Evolutionary conservation across 352 stramenopile genomes (phyloP).

Genomic region (Plasmopara viticola): DNA sequence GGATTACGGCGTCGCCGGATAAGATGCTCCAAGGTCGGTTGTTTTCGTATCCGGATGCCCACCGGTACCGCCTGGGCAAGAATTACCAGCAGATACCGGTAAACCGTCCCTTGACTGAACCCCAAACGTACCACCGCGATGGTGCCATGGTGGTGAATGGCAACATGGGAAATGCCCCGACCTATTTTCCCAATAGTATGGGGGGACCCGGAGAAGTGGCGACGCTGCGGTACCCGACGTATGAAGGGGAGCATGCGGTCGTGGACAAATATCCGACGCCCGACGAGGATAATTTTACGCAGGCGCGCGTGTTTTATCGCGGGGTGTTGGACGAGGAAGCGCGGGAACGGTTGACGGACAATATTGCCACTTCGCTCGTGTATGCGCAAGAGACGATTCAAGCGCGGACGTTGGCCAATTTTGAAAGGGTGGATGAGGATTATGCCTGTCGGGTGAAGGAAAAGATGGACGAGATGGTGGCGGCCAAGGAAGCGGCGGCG

Average conservation of each 20-base stretch:
- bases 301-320: slow-evolving; percentile 61
- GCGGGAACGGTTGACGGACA: slow-evolving; percentile 56
- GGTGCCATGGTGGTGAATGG: slow-evolving; percentile 51
- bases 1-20: slow-evolving; percentile 81
- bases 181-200: slow-evolving; percentile 77
- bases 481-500: slow-evolving; percentile 13
- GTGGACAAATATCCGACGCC: slow-evolving; percentile 46
- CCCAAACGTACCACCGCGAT: slow-evolving; percentile 69
- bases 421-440: slow-evolving; percentile 27
- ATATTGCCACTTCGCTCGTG: slow-evolving; percentile 63
- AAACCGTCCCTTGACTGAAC: slow-evolving; percentile 67
- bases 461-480: slow-evolving; percentile 33
- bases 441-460: slow-evolving; percentile 28
- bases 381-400: slow-evolving; percentile 34
- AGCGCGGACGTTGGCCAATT: slow-evolving; percentile 28
- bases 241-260: slow-evolving; percentile 24
- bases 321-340: slow-evolving; percentile 52
- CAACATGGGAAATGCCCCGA: slow-evolving; percentile 55
- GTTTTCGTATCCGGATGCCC: slow-evolving; percentile 87
- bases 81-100: slow-evolving; percentile 89
- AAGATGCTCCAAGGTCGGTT: slow-evolving; percentile 85
- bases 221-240: slow-evolving; percentile 16
- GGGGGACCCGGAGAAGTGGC: slow-evolving; percentile 32
- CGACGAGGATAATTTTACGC: slow-evolving; percentile 74
- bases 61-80: slow-evolving; percentile 80